Conservation (phyloP, 257 asterid genomes). For the Fraxinus cuspidata region DNA sequence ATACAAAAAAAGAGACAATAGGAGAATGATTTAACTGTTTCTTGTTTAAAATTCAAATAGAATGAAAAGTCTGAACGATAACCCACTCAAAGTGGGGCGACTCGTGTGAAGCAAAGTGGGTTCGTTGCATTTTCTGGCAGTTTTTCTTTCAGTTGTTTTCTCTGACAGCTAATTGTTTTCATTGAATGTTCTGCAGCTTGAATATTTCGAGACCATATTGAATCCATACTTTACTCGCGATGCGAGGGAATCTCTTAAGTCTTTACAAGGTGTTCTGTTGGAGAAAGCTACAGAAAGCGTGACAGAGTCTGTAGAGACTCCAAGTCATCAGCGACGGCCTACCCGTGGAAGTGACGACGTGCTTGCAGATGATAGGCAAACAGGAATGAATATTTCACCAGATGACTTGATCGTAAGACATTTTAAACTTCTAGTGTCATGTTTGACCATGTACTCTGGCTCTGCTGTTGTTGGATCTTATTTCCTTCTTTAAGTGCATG, state of each 20-base stretch:
- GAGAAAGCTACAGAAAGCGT: slow-evolving; percentile 84
- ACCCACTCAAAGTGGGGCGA: not conserved
- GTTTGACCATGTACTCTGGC: not conserved
- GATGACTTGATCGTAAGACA: slow-evolving; percentile 92
- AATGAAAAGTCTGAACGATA: not conserved
- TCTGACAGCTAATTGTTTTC: slow-evolving; percentile 8
- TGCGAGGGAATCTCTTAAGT: slow-evolving; percentile 57
- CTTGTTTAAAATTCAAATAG: not conserved
- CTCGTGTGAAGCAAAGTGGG: not conserved
- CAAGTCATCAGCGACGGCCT: slow-evolving; percentile 87
- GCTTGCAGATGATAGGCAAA: slow-evolving; percentile 77
- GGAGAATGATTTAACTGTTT: not conserved
- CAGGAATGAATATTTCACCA: slow-evolving; percentile 72
- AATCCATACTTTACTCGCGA: slow-evolving; percentile 50
- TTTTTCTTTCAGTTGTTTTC: not conserved
- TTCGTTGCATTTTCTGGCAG: not conserved
- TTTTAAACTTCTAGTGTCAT: slow-evolving; percentile 9
- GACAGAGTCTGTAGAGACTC: slow-evolving; percentile 71
- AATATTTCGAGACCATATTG: slow-evolving; percentile 55
- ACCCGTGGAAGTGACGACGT: slow-evolving; percentile 94
- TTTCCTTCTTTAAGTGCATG: slow-evolving; percentile 10
- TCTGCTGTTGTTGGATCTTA: not conserved
- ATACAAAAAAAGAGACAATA: not conserved
- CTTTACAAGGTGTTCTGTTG: slow-evolving; percentile 50
- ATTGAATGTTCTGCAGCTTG: slow-evolving; percentile 45